Evolutionary conservation across 73 alveolate species (phyloP).

Genomic region (Diophrys appendiculata): DNA sequence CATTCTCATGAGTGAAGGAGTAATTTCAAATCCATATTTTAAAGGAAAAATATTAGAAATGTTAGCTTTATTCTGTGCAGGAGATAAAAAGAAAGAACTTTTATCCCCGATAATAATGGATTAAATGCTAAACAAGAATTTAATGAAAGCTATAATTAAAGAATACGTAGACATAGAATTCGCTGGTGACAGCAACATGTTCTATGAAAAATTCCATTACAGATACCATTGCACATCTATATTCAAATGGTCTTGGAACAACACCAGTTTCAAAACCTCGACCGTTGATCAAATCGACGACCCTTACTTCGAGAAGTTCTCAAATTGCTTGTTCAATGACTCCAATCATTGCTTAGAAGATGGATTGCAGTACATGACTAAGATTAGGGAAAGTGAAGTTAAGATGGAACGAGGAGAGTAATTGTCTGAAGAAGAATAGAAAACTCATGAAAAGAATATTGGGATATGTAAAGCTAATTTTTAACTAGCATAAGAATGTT

Average conservation of each 20-base stretch:
- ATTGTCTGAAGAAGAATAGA: constrained; percentile 52
- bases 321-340: constrained; percentile 72
- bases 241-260: constrained; percentile 67
- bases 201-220: constrained; percentile 72
- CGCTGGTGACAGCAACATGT: constrained; percentile 61
- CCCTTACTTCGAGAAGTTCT: constrained; percentile 62
- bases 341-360: constrained; percentile 76
- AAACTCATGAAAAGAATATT: constrained; percentile 31
- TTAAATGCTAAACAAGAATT: neutral
- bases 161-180: constrained; percentile 75
- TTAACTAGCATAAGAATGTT: constrained; percentile 64
- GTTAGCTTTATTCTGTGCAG: constrained; percentile 35
- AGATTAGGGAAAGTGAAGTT: constrained; percentile 49
- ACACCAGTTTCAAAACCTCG: constrained; percentile 38
- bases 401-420: constrained; percentile 24
- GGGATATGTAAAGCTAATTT: constrained; percentile 62
- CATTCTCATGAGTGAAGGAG: constrained; percentile 43
- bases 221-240: constrained; percentile 64
- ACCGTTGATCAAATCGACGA: constrained; percentile 34
- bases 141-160: constrained; percentile 53
- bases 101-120: constrained; percentile 14
- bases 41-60: constrained; percentile 70
- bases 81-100: constrained; percentile 50
- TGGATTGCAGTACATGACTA: constrained; percentile 60
- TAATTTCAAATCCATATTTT: constrained; percentile 62